Base-by-base conservation (phyloP, 768 basidiomycete species). In the Termitomyces sp. region DNA sequence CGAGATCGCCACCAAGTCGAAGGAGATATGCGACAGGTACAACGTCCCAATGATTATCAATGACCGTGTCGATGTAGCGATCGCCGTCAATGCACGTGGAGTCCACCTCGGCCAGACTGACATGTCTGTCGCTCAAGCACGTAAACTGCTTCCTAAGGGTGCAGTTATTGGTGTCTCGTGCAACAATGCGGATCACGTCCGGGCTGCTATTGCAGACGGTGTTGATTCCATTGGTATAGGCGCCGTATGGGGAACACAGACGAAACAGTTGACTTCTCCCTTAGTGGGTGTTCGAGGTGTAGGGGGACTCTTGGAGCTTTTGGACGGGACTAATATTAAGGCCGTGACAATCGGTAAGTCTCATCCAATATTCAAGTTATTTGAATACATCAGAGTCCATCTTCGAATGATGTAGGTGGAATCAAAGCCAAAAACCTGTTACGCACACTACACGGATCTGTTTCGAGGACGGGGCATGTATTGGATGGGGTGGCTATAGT, bases 81-180 rank as follows among this genome's bases (percentile, higher is more conserved):
- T 94, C 20, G 89, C 91, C 7, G 73, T 91, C 20, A 74, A 81
- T 41, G 86, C 87, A 3, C 80, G 81, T 42, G 94, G 94, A 15
- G 85, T 96, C 11, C 95, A 98, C 66, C 74, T 97, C 41, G 95
- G 95, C 6, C 95, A 97, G 70, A 79, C 82, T 0, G 94, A 96
- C 66, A 89, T 92, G 81, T 82, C 89, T 2, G 76, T 89, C 11
- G 64, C 75, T 39, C 65, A 82, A 40, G 93, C 86, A 3, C 83
- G 87, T 23, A 66, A 66, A 12, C 74, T 97, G 2, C 77, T 98
- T 3, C 91, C 91, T 0, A 64, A 75, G 1, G 81, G 79, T 9
- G 73, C 85, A 0, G 79, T 96, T 60, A 83, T 98, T 31, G 95
- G 95, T 1, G 79, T 94, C 11, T 89, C 88, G 15, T 90, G 89